Evolutionary conservation across 768 basidiomycete species (phyloP), one percentile per base, ranked within the genome.

Genomic region (Nidularia sp.): DNA sequence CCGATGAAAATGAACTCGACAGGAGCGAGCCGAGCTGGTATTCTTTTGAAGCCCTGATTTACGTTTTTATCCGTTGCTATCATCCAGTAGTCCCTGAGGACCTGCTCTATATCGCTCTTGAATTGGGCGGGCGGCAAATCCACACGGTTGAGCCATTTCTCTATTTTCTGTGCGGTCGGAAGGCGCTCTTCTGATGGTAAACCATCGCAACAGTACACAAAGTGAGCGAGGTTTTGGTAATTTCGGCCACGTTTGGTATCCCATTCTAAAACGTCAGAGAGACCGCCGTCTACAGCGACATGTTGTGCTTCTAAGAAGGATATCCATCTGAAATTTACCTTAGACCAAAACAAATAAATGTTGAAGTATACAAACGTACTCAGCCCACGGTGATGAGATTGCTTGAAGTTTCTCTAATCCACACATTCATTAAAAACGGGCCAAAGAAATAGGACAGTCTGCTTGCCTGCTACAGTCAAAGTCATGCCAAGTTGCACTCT

Each of bases 1-100:
- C 91, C 88, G 41, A 90, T 83, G 65, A 88, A 92, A 33, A 91
- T 81, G 62, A 93, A 88, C 60, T 90, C 86, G 6, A 85, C 81
- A 1, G 88, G 88, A 1, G 87, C 82, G 39, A 91, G 76, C 29
- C 82, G 76, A 53, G 81, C 77, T 51, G 71, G 69, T n/a, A 87
- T 76, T 25, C 73, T 68, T 13, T 55, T 68, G 57, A 90, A 85
- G 2, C 73, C 82, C 9, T 62, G 53, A n/a, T 75, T 77, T 34
- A 79, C 66, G 5, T 60, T 43, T 0, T 53, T 18, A 32, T 73
- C 66, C 7, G 55, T 60, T 2, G 85, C 85, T 44, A 89, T 73
- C 18, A 74, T 66, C 69, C 77, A 78, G 45, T 87, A 78, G 31
- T 75, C 74, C 12, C 69, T 63, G 35, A 93, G 68, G 15, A 79